Percentiles rank a stretch among this genome's conserved stretches.
These are phyloP conservation scores for Mychonastes homosphaera DNA, from an alignment of 139 green algal genomes.

Conservation along the genomic window DNA sequence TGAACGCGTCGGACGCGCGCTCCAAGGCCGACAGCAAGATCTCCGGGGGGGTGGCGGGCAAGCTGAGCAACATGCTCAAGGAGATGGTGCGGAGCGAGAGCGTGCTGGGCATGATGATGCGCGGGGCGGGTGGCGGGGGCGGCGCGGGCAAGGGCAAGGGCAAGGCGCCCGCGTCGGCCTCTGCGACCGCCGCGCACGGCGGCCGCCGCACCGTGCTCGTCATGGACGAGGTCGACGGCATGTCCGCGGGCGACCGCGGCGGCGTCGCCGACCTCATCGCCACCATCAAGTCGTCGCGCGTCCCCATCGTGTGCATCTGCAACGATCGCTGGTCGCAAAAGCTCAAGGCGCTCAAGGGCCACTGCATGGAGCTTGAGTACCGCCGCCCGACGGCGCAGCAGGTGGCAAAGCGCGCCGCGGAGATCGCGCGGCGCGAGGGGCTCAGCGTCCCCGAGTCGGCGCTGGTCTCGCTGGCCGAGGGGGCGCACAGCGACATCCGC, in stretches of 20 bases:
- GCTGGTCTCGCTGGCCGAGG: constrained; percentile 71
- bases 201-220: constrained; percentile 61
- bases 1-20: constrained; percentile 91
- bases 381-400: constrained; percentile 59
- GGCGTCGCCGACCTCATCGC: constrained; percentile 87
- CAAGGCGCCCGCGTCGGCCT: background rate
- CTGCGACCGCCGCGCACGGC: background rate
- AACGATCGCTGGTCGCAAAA: constrained; percentile 97
- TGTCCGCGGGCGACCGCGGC: constrained; percentile 84
- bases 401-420: constrained; percentile 64
- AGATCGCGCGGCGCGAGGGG: constrained; percentile 67
- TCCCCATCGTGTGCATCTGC: constrained; percentile 98
- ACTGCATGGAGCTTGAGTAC: constrained; percentile 83
- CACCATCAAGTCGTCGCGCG: constrained; percentile 70
- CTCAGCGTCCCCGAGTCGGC: constrained; percentile 55
- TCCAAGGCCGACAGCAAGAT: constrained; percentile 67
- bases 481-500: constrained; percentile 76
- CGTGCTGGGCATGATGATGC: background rate
- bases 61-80: constrained; percentile 79
- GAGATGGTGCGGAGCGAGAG: constrained; percentile 83
- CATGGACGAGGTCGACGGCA: constrained; percentile 99
- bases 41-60: constrained; percentile 35
- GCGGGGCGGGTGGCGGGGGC: background rate
- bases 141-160: background rate
- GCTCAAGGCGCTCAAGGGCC: constrained; percentile 72